Conservation (phyloP, 2,329 filamentous ascomycete species). For the Didymellaceae sp. region DNA sequence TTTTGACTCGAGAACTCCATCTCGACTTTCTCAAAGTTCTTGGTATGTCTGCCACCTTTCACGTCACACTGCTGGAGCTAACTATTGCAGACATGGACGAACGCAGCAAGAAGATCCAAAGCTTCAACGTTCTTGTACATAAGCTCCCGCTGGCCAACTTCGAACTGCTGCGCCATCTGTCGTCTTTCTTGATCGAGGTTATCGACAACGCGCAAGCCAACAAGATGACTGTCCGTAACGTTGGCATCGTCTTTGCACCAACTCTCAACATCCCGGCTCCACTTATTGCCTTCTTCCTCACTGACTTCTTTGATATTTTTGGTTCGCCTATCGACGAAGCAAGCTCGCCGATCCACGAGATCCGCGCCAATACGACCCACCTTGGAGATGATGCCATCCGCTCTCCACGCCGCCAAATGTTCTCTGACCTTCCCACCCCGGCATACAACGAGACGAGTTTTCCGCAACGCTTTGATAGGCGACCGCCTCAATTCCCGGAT, state of each 20-base stretch:
- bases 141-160: constrained; percentile 81
- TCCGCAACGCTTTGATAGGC: constrained; percentile 36
- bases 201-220: constrained; percentile 89
- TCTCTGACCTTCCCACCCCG: constrained; percentile 70
- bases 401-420: constrained; percentile 70
- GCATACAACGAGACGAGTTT: constrained; percentile 66
- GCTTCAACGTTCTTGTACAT: constrained; percentile 79
- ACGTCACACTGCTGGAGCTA: constrained; percentile 15
- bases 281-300: constrained; percentile 91
- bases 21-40: constrained; percentile 85
- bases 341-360: constrained; percentile 53
- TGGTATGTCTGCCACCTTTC: constrained; percentile 50
- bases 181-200: constrained; percentile 87
- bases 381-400: constrained; percentile 64
- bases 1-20: constrained; percentile 89
- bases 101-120: constrained; percentile 75
- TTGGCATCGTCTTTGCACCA: constrained; percentile 97
- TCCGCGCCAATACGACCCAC: constrained; percentile 50
- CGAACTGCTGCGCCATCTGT: constrained; percentile 81
- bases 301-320: constrained; percentile 88
- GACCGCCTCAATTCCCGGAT: constrained; percentile 32
- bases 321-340: constrained; percentile 69
- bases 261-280: constrained; percentile 96
- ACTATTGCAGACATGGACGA: constrained; percentile 69
- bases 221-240: constrained; percentile 97